Evolutionary conservation across 768 basidiomycete species (phyloP).

Genomic region (Leucocoprinus birnbaumii): DNA sequence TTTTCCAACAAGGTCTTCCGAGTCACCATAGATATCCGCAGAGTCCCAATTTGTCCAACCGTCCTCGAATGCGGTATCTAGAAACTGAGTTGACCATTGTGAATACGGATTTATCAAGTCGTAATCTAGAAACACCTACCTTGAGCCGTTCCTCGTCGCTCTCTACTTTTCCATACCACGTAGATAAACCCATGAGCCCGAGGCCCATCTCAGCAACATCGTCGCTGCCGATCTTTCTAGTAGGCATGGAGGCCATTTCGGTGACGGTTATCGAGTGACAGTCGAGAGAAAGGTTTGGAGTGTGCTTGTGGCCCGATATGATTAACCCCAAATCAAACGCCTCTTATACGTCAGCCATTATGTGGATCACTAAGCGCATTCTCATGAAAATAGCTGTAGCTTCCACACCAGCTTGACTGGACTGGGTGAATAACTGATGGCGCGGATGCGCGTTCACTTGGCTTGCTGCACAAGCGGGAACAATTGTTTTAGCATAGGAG

Average conservation of each 20-base stretch:
- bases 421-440: too few species aligned
- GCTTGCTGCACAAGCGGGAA: too few species aligned
- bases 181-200: slow-evolving; percentile 58
- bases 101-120: background rate
- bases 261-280: too few species aligned
- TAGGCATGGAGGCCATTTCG: slow-evolving; percentile 10
- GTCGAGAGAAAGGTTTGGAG: too few species aligned
- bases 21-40: slow-evolving; percentile 35
- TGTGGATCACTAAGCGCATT: too few species aligned
- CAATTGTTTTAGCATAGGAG: too few species aligned
- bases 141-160: slow-evolving; percentile 58
- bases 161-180: slow-evolving; percentile 37
- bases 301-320: background rate
- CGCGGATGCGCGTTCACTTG: too few species aligned
- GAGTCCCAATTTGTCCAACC: slow-evolving; percentile 50
- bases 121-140: slow-evolving; percentile 25
- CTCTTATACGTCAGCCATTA: too few species aligned
- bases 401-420: too few species aligned
- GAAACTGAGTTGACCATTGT: slow-evolving; percentile 21
- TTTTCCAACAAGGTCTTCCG: slow-evolving; percentile 31
- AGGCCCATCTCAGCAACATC: slow-evolving; percentile 51
- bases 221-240: slow-evolving; percentile 39
- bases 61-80: slow-evolving; percentile 37
- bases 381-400: too few species aligned
- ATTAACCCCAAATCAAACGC: too few species aligned